These are phyloP conservation scores for Dryadomyces sulphureus DNA, from an alignment of 2,329 filamentous ascomycete genomes.

Conservation along the genomic window DNA sequence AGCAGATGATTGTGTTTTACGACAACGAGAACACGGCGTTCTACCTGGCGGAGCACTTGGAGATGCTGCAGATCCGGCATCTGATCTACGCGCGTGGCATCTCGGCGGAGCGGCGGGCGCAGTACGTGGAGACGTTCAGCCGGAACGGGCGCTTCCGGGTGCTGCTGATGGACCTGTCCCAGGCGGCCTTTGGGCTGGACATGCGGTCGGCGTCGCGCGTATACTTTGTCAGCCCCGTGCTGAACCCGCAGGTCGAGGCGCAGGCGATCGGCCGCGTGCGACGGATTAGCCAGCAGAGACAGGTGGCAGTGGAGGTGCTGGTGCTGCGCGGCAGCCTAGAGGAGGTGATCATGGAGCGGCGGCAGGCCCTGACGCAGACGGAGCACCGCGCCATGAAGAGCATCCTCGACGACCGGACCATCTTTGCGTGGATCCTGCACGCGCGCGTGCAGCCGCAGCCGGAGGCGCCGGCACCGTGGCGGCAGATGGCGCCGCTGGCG, in stretches of 20 bases:
- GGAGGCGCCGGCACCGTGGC: neutral
- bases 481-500: conserved; percentile 32
- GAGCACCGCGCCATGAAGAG: conserved; percentile 41
- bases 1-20: conserved; percentile 90
- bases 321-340: conserved; percentile 71
- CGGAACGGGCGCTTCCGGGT: conserved; percentile 51
- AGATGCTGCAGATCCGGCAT: conserved; percentile 48
- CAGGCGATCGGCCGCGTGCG: conserved; percentile 87
- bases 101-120: conserved; percentile 44
- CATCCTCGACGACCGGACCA: conserved; percentile 40
- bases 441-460: conserved; percentile 27
- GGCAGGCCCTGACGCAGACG: conserved; percentile 58
- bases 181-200: conserved; percentile 79
- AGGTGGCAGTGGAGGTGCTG: conserved; percentile 74
- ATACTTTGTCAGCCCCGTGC: conserved; percentile 79
- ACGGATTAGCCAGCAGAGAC: conserved; percentile 67
- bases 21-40: conserved; percentile 76
- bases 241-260: conserved; percentile 71
- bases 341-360: conserved; percentile 63
- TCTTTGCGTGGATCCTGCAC: conserved; percentile 44
- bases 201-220: conserved; percentile 71
- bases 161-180: conserved; percentile 78
- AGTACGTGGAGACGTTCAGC: conserved; percentile 71
- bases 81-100: conserved; percentile 55
- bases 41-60: conserved; percentile 71